phyloP scores from a whole-genome alignment of 345 rosid genomes.

The Dipteronia sinensis region DNA sequence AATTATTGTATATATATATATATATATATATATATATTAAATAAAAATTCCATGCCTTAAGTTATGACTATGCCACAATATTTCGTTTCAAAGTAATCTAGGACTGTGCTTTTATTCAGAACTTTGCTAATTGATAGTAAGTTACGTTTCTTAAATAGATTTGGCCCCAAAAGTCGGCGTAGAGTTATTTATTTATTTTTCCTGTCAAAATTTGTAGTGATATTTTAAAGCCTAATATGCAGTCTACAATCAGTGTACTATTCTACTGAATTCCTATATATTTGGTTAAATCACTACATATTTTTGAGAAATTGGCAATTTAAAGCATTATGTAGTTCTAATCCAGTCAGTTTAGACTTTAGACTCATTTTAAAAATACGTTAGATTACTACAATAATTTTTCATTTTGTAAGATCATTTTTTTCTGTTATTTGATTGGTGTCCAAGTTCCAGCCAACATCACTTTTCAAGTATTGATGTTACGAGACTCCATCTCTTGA shows the following conservation, averaged over 20 bases:
- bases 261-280: not conserved
- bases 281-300: not conserved
- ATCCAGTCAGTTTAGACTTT: not conserved
- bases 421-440: not conserved
- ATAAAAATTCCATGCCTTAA: too few relatives aligned
- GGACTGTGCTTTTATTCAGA: not conserved
- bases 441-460: not conserved
- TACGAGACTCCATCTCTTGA: too few relatives aligned
- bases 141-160: not conserved
- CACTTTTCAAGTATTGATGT: not conserved
- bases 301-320: not conserved
- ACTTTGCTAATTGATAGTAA: not conserved
- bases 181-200: not conserved
- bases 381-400: not conserved
- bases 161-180: not conserved
- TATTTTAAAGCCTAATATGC: not conserved
- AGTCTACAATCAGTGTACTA: not conserved
- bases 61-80: not conserved
- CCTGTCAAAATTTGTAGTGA: not conserved
- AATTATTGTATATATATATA: too few relatives aligned
- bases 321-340: not conserved
- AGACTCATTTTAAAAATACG: not conserved
- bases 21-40: too few relatives aligned
- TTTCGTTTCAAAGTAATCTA: not conserved
- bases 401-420: not conserved